Evolutionary conservation across 371 early-diverging fungal species (phyloP).

Genomic region (Circinella umbellata): DNA sequence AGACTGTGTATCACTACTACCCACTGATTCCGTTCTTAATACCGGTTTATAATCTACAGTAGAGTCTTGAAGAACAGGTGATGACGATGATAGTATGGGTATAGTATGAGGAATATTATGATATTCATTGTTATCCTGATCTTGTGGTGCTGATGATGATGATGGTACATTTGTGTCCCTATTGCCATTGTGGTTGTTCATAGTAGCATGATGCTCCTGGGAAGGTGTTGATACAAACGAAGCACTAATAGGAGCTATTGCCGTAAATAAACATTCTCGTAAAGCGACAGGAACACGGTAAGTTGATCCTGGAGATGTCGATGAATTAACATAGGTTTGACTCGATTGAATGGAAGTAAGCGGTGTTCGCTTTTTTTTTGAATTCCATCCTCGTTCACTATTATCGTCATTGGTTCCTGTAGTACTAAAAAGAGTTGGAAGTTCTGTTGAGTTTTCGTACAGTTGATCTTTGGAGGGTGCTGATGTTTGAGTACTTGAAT

Average conservation of each 20-base stretch:
- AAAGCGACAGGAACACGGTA: constrained; percentile 18
- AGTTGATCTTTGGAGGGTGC: neutral
- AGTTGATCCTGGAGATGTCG: constrained; percentile 27
- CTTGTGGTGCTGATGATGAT: neutral
- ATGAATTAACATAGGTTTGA: constrained; percentile 27
- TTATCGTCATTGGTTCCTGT: neutral
- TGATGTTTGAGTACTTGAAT: constrained; percentile 27
- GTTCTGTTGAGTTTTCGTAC: too few species aligned
- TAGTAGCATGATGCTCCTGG: constrained; percentile 11
- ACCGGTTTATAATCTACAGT: constrained; percentile 34
- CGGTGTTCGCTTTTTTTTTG: neutral
- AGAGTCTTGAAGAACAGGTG: constrained; percentile 21
- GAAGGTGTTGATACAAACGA: constrained; percentile 9
- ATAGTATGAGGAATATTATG: constrained; percentile 1
- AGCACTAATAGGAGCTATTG: constrained; percentile 14
- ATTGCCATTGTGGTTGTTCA: too few species aligned
- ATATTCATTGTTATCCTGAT: too few species aligned
- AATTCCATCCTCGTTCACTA: neutral
- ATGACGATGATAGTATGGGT: constrained; percentile 11
- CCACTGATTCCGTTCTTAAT: constrained; percentile 44
- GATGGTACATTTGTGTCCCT: neutral
- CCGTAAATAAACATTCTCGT: constrained; percentile 23
- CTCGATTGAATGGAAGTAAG: constrained; percentile 7
- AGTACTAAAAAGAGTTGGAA: too few species aligned
- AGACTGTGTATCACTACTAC: constrained; percentile 57